phyloP scores from a whole-genome alignment of 2,329 filamentous ascomycete species.

The Rutstroemia sp. region DNA sequence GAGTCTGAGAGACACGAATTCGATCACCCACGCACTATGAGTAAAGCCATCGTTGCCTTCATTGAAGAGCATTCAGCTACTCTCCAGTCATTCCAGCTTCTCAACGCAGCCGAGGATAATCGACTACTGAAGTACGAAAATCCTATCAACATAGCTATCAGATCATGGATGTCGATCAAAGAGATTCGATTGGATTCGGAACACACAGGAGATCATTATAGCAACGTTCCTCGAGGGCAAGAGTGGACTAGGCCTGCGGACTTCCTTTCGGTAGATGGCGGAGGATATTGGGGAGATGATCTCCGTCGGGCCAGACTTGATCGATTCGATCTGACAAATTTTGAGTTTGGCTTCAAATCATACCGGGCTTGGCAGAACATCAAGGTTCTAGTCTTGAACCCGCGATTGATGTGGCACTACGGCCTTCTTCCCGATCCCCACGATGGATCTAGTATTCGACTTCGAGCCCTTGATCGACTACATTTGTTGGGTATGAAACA shows the following conservation, averaged over 20 bases:
- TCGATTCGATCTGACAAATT: constrained; percentile 9
- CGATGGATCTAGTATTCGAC: constrained; percentile 4
- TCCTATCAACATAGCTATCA: constrained; percentile 4
- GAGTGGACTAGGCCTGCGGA: constrained; percentile 10
- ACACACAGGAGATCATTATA: constrained; percentile 8
- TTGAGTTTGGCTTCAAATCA: constrained; percentile 9
- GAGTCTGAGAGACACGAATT: constrained; percentile 8
- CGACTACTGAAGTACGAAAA: constrained; percentile 10
- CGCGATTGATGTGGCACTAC: constrained; percentile 5
- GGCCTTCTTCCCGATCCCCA: constrained; percentile 7
- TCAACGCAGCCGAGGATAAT: constrained; percentile 9
- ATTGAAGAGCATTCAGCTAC: constrained; percentile 2
- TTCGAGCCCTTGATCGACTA: background rate
- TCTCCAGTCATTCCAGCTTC: constrained; percentile 12
- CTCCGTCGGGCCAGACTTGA: constrained; percentile 8
- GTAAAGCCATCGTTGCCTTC: constrained; percentile 13
- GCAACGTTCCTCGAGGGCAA: constrained; percentile 9
- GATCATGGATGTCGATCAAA: constrained; percentile 8
- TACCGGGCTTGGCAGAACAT: constrained; percentile 10
- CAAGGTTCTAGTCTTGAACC: constrained; percentile 7
- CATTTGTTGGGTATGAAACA: constrained; percentile 8
- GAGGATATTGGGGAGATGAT: constrained; percentile 11
- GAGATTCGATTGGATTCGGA: constrained; percentile 9
- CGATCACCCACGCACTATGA: constrained; percentile 13
- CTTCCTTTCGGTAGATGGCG: constrained; percentile 9